These are phyloP conservation scores for Gloeostereum incarnatum DNA, from an alignment of 768 basidiomycete genomes.

Conservation along the genomic window DNA sequence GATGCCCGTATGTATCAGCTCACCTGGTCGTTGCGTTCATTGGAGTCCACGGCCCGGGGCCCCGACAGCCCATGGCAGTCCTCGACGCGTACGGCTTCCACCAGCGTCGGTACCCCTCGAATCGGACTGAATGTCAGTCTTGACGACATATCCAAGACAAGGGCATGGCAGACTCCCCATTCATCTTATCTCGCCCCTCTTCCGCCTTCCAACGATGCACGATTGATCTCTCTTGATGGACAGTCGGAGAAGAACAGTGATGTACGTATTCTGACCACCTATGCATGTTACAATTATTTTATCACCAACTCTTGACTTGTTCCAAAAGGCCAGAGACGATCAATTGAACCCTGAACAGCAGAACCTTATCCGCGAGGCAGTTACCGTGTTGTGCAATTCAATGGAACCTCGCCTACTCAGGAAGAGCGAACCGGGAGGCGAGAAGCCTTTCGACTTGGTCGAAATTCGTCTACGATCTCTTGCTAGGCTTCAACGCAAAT, in stretches of 20 bases:
- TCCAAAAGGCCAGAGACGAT: not conserved
- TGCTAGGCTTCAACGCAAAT: slow-evolving; percentile 7
- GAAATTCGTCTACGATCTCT: slow-evolving; percentile 12
- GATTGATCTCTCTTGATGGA: not conserved
- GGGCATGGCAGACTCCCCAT: not conserved
- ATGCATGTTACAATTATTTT: no score
- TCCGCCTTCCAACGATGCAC: not conserved
- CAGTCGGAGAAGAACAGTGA: no score
- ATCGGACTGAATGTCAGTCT: no score
- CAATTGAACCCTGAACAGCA: slow-evolving; percentile 3
- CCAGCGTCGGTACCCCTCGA: no score
- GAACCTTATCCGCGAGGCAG: slow-evolving; percentile 9
- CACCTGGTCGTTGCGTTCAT: no score
- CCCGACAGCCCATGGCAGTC: no score
- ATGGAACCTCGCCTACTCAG: slow-evolving; percentile 13
- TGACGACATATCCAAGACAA: not conserved
- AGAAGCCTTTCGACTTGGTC: slow-evolving; percentile 12
- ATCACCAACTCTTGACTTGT: no score
- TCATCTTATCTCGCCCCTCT: not conserved
- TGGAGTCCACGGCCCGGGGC: no score
- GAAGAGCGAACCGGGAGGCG: slow-evolving; percentile 13
- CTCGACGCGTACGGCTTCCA: no score
- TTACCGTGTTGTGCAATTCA: slow-evolving; percentile 9
- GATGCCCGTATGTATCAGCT: no score
- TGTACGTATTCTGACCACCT: no score